These are phyloP conservation scores for Phytopythium delawarense DNA, from an alignment of 352 stramenopile genomes.

Conservation along the genomic window DNA sequence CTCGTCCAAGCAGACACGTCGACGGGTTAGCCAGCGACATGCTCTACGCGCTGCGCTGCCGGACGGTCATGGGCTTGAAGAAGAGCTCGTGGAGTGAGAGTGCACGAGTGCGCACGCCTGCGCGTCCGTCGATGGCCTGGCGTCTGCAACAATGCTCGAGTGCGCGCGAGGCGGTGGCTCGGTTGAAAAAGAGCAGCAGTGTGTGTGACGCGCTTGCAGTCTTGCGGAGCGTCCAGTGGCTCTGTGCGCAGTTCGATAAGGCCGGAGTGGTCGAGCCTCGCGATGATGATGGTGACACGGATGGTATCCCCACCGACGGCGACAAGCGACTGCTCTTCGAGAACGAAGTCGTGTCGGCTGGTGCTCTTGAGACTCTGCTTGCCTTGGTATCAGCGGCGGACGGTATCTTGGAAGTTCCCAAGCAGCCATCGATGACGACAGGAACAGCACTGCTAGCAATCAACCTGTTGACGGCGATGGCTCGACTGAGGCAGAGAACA, in stretches of 20 bases:
- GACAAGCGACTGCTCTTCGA: constrained; percentile 23
- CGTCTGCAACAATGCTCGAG: constrained; percentile 44
- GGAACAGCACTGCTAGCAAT: constrained; percentile 20
- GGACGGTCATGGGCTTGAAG: constrained; percentile 40
- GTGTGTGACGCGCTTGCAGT: constrained; percentile 19
- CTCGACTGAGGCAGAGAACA: constrained; percentile 15
- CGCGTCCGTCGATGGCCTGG: constrained; percentile 51
- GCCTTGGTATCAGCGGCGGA: constrained; percentile 19
- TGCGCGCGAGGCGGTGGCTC: constrained; percentile 37
- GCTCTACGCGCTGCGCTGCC: constrained; percentile 52
- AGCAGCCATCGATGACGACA: neutral
- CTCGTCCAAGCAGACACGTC: constrained; percentile 27
- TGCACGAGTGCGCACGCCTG: constrained; percentile 46
- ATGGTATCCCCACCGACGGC: constrained; percentile 1
- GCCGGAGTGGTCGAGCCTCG: constrained; percentile 14
- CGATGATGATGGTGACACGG: constrained; percentile 10
- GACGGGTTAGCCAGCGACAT: constrained; percentile 23
- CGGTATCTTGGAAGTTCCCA: neutral
- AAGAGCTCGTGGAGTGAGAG: constrained; percentile 49
- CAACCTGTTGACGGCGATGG: constrained; percentile 26
- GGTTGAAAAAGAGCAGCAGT: constrained; percentile 23
- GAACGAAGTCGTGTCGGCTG: constrained; percentile 21
- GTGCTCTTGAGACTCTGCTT: constrained; percentile 25
- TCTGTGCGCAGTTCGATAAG: constrained; percentile 38
- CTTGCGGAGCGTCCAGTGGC: constrained; percentile 47